A percentile compares a stretch with the other conserved stretches of the same genome.
Evolutionary conservation across 768 basidiomycete genomes (phyloP).

Genomic region (Rubroboletus satanas): DNA sequence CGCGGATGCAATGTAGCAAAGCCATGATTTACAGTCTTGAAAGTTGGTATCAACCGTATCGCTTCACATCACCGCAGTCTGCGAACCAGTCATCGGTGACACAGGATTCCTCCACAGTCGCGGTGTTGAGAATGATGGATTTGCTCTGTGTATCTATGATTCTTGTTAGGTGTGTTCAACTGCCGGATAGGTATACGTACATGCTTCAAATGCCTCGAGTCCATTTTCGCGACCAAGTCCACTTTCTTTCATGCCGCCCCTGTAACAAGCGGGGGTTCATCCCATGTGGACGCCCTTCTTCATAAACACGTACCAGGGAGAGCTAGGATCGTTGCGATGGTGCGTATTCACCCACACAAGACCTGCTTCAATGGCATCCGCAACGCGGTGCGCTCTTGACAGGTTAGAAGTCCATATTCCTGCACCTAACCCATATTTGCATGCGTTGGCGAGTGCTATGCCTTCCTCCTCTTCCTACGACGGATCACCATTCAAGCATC

Average conservation of each 20-base stretch:
- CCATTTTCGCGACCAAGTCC: constrained; percentile 88
- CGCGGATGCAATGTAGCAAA: neutral
- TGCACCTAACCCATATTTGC: constrained; percentile 77
- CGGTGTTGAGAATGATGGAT: constrained; percentile 74
- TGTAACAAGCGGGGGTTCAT: constrained; percentile 27
- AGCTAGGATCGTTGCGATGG: constrained; percentile 85
- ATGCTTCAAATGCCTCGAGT: constrained; percentile 72
- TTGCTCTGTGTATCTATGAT: constrained; percentile 77
- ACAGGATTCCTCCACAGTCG: constrained; percentile 54
- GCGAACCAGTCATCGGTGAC: constrained; percentile 76
- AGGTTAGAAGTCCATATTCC: constrained; percentile 77
- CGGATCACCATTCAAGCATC: neutral
- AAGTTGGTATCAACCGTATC: constrained; percentile 54
- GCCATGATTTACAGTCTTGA: neutral
- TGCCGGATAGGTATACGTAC: constrained; percentile 37
- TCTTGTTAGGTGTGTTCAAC: constrained; percentile 2
- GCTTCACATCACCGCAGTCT: constrained; percentile 44
- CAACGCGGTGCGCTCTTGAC: constrained; percentile 71
- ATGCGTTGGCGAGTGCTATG: constrained; percentile 64
- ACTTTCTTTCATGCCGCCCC: constrained; percentile 90
- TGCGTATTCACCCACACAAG: constrained; percentile 88
- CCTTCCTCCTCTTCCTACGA: constrained; percentile 61
- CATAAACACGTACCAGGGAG: constrained; percentile 59
- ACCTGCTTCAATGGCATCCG: constrained; percentile 66
- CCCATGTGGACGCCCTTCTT: neutral